Percentiles rank a stretch among this genome's conserved stretches.
Conservation (phyloP, 2,329 filamentous ascomycete genomes). For the Peltaster fructicola region DNA sequence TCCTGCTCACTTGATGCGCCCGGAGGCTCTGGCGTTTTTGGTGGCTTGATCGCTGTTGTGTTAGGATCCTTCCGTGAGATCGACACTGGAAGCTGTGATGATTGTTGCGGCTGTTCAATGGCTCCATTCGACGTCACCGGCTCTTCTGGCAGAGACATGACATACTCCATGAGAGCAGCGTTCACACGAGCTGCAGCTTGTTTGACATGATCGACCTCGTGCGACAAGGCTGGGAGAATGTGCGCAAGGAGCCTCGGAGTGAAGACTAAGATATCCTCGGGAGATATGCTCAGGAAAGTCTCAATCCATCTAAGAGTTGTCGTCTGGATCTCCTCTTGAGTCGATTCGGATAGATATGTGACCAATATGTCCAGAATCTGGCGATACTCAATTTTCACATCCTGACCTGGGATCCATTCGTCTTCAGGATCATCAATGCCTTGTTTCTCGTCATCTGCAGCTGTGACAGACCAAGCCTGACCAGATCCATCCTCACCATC, state of each 20-base stretch:
- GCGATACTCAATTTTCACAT: slow-evolving; percentile 84
- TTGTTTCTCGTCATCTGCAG: slow-evolving; percentile 33
- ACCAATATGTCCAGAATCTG: slow-evolving; percentile 86
- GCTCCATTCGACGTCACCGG: slow-evolving; percentile 20
- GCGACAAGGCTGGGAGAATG: slow-evolving; percentile 84
- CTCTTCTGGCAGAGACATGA: slow-evolving; percentile 67
- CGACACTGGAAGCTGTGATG: too few species aligned
- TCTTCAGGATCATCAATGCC: slow-evolving; percentile 46
- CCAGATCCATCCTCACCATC: slow-evolving; percentile 19
- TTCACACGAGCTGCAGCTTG: slow-evolving; percentile 82
- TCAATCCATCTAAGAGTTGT: slow-evolving; percentile 92
- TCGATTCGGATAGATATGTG: slow-evolving; percentile 64
- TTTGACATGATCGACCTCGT: slow-evolving; percentile 73
- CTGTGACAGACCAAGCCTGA: slow-evolving; percentile 34
- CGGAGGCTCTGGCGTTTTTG: slow-evolving; percentile 12
- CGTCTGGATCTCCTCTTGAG: slow-evolving; percentile 79
- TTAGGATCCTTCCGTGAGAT: too few species aligned
- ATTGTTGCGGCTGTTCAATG: slow-evolving; percentile 2
- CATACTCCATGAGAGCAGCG: slow-evolving; percentile 78
- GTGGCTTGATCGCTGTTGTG: slow-evolving; percentile 9
- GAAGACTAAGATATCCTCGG: slow-evolving; percentile 88
- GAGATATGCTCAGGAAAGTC: slow-evolving; percentile 89
- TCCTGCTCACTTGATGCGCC: too few species aligned
- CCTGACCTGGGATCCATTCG: slow-evolving; percentile 94
- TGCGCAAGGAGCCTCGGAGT: slow-evolving; percentile 83